Base-by-base conservation (phyloP, 1,284 basidiomycete species). In the Melampsora americana region DNA sequence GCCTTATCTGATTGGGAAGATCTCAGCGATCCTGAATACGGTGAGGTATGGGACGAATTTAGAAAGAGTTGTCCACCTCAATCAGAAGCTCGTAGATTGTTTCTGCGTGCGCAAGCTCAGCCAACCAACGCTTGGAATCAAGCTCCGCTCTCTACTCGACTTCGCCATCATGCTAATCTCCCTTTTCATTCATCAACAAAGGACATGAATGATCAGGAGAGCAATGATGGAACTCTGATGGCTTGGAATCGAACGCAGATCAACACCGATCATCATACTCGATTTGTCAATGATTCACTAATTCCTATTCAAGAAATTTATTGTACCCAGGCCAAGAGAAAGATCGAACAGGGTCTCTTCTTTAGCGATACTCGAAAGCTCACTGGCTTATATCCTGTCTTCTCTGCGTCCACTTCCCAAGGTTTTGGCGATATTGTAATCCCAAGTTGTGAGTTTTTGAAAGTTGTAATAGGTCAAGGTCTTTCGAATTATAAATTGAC, bases 371-470 rank as follows among this genome's bases (percentile, higher is more conserved):
- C 60, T 23, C 46, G 42, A 18, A 71, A 71, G 35, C 44, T 71
- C 28, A 32, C 59, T 18, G 69, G 69, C 44, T 39, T 71, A 23
- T 71, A 62, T 35, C 69, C 69, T 6, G 69, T 71, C n/a, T 71
- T 71, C 69, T 71, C 69, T 71, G 60, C 61, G 64, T 61, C 69
- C 20, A 71, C 69, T 32, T 59, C 69, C 12, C 69, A 71, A 60
- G 69, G 69, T 50, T 71, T 71, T 64, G 69, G 69, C 1, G 69
- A 71, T 26, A 71, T 71, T 50, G 69, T 71, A 5, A 71, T 71
- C 20, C 69, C 69, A 44, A 71, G 69, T 50, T 48, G 69, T 71
- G 50, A 71, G 69, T 64, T 0, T 9, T 42, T 60, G 20, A 44
- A 35, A 32, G 5, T 67, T 18, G n/a, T 30, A 18, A 56, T 18